Base-by-base conservation (phyloP, 768 basidiomycete species). In the Amanita rimosa region DNA sequence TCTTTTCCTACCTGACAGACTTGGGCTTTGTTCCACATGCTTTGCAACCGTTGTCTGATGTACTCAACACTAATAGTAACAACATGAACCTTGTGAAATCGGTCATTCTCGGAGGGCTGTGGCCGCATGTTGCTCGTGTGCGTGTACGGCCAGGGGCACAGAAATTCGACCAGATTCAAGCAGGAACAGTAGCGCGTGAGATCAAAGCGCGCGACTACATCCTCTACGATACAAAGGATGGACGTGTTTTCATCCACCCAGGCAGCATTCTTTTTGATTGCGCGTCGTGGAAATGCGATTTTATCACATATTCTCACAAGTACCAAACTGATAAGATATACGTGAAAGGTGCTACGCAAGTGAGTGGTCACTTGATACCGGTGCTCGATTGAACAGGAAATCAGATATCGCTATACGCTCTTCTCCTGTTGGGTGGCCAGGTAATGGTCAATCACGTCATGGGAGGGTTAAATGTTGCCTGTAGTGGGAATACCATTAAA, bases 261-360 rank as follows among this genome's bases (percentile, higher is more conserved):
- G 74, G 72, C 8, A 93, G 89, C 38, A 73, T 88, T 4, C 66
- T 93, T 16, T 97, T 97, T 58, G 70, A 71, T 24, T 77, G 76
- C 47, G 71, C 78, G 19, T 70, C 71, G 33, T 91, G 92, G 81
- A 83, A 78, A 48, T 74, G 80, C 13, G 83, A 84, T 2, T 91
- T 91, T 64, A 58, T 94, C 40, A 76, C 81, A 7, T 96, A 88
- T 62, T 95, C 93, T 64, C 75, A 80, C 55, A 88, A 90, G 61
- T 78, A 83, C 48, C 70, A 77, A 69, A 90, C 91, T 9, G 83
- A 71, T 14, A 94, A 96, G 62, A 72, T 89, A 1, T 96, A 85
- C 63, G 58, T 97, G 53, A 74, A 89, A 38, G 92, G 93, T 62
- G 89, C 81, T 4, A 93, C 88, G 1, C 85, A 94, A 74, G 89